Base-by-base conservation (phyloP, 352 stramenopile species). In the Globisporangium echinulatum region DNA sequence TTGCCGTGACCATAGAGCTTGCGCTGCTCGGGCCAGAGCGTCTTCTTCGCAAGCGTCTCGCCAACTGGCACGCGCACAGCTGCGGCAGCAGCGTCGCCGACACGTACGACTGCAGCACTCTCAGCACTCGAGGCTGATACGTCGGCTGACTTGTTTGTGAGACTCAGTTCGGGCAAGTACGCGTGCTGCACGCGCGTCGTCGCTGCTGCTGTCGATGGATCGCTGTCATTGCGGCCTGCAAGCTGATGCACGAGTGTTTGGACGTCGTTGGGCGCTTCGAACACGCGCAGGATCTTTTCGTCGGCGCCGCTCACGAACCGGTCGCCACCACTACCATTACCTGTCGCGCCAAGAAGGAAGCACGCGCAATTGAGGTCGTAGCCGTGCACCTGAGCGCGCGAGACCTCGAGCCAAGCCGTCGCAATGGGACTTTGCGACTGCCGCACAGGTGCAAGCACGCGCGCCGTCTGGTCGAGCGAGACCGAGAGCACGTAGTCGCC, bases 1-100 rank as follows among this genome's bases (percentile, higher is more conserved):
- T 91, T 91, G 11, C 77, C 81, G 52, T 93, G 83, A 40, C 83
- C 83, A 43, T 93, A 93, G 33, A 91, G 68, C 55, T 93, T 93
- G 15, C 77, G 74, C 10, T 77, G 63, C 53, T 93, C 81, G 6
- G 83, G 83, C 83, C 83, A 93, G 38, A 93, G 70, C 5, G 81
- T 89, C 58, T 85, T 85, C 25, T 73, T 82, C 8, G 67, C 59
- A 1, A 92, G 54, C 17, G 70, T 81, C 40, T 89, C 80, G 1
- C 83, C 83, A 0, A 91, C 83, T 4, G 81, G 77, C 7, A 91
- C 56, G 2, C 43, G 69, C 13, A 82, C 47, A 0, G 57, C 38
- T 7, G 50, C 33, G 13, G 33, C 48, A 1, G 52, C 25, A 2
- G 54, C 39, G 1, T 66, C 58, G 9, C 72, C 63, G 7, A 11